Base-by-base conservation (phyloP, 108 stramenopile genomes). In the Chaetoceros tenuissimus region DNA sequence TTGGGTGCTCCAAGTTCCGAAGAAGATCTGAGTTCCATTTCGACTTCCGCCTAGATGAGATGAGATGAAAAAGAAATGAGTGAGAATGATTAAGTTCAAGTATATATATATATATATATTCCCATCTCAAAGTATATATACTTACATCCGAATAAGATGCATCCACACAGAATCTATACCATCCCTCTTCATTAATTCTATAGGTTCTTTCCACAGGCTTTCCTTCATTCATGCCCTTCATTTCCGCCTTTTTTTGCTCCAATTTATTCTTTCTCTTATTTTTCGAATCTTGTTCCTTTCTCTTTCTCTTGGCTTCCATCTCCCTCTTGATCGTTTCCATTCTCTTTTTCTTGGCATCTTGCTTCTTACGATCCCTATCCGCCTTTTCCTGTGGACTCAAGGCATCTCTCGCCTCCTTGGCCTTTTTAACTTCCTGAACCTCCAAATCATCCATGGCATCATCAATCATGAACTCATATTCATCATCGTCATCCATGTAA, bases 21-120 rank as follows among this genome's bases (percentile, higher is more conserved):
- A 51, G 82, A 73, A 57, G 78, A 83, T 31, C 89, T 60, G 40
- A 91, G 29, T 75, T 91, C 89, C 60, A 91, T 67, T 64, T 91
- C 89, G 2, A 67, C 85, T n/a, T 62, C 59, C 25, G 87, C 70
- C 66, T 76, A 31, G 2, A 51, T 0, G n/a, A 54, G 24, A 18
- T 44, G 54, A 19, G 24, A 25, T 22, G 3, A n/a, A 24, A 44
- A 5, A 57, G 18, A 3, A 29, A 10, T n/a, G 24, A 18, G 7
- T 13, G 8, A 5, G 28, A 55, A 31, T 13, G 28, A 29, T 16
- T 16, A 16, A 31, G 24, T 19, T 27, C 13, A 60, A 21, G 50
- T 28, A 3, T 45, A 60, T 16, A 28, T 51, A n/a, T n/a, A n/a
- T n/a, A n/a, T n/a, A n/a, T n/a, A n/a, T n/a, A n/a, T n/a, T n/a